These are phyloP conservation scores for Neurospora terricola DNA, from an alignment of 495 filamentous ascomycete genomes.

Conservation along the genomic window DNA sequence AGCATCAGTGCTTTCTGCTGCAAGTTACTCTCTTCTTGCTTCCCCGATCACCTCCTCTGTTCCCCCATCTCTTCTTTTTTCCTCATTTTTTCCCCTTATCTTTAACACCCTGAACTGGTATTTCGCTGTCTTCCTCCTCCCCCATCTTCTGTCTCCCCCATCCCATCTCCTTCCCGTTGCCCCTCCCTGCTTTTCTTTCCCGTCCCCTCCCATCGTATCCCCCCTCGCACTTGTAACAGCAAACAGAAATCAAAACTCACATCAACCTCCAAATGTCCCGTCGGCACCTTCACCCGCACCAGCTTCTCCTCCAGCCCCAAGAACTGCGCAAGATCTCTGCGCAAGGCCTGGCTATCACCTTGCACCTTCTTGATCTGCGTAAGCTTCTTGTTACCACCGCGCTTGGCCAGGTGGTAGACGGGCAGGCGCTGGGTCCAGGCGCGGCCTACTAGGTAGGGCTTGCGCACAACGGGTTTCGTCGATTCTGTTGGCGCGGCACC, in stretches of 20 bases:
- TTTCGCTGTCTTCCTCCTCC: background rate
- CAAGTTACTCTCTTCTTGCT: no score
- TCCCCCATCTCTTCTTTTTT: no score
- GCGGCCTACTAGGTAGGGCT: constrained; percentile 63
- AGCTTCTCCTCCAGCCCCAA: constrained; percentile 34
- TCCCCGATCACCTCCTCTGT: background rate
- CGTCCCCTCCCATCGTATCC: background rate
- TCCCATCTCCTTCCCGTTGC: background rate
- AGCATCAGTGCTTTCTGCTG: background rate
- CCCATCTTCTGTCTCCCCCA: no score
- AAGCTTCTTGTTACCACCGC: constrained; percentile 65
- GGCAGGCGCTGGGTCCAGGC: constrained; percentile 62
- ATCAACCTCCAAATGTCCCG: constrained; percentile 55
- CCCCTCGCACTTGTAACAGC: background rate
- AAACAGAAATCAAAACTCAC: constrained; percentile 23
- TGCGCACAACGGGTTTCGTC: background rate
- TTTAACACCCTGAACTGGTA: no score
- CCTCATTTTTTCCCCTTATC: no score
- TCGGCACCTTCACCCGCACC: constrained; percentile 49
- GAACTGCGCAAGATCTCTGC: constrained; percentile 29
- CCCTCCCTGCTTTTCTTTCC: background rate
- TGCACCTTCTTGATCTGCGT: constrained; percentile 71
- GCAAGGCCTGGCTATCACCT: constrained; percentile 54
- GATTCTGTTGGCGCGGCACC: background rate
- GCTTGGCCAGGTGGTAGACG: constrained; percentile 67